These are phyloP conservation scores for Podila minutissima DNA, from an alignment of 192 early-diverging fungal genomes.

Conservation along the genomic window DNA sequence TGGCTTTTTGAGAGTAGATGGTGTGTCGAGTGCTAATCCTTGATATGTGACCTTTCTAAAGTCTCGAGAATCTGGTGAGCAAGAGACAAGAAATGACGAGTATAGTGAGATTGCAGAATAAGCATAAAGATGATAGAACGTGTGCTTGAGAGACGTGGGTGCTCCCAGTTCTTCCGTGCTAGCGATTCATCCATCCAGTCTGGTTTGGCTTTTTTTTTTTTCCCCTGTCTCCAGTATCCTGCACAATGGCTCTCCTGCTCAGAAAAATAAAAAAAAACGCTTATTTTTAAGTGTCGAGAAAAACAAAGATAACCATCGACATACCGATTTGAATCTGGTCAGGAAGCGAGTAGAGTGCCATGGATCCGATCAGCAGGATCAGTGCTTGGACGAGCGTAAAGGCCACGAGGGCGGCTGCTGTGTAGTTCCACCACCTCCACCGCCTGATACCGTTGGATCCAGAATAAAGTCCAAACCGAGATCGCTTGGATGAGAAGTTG, in stretches of 20 bases:
- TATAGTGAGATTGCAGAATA: too few relatives aligned
- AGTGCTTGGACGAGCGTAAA: slow-evolving; percentile 46
- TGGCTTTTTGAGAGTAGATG: slow-evolving; percentile 21
- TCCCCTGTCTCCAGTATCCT: too few relatives aligned
- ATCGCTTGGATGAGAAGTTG: slow-evolving; percentile 24
- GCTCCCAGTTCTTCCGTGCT: too few relatives aligned
- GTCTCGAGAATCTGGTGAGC: slow-evolving; percentile 50
- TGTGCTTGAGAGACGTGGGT: too few relatives aligned
- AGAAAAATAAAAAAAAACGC: too few relatives aligned
- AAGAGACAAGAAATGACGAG: too few relatives aligned
- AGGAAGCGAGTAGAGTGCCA: slow-evolving; percentile 31
- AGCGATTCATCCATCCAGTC: not conserved
- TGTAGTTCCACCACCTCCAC: slow-evolving; percentile 54
- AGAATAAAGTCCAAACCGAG: slow-evolving; percentile 16
- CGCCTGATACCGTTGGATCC: slow-evolving; percentile 11
- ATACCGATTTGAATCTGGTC: slow-evolving; percentile 55
- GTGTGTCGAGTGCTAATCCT: slow-evolving; percentile 44
- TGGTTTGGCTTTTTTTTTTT: too few relatives aligned
- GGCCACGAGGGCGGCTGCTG: slow-evolving; percentile 20
- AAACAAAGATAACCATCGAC: not conserved
- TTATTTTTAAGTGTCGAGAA: not conserved
- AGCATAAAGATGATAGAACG: too few relatives aligned
- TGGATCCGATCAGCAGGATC: slow-evolving; percentile 43
- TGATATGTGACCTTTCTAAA: slow-evolving; percentile 58
- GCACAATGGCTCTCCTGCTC: too few relatives aligned